These are phyloP conservation scores for Coemansia sp. DNA, from an alignment of 192 early-diverging fungal genomes.

Conservation along the genomic window DNA sequence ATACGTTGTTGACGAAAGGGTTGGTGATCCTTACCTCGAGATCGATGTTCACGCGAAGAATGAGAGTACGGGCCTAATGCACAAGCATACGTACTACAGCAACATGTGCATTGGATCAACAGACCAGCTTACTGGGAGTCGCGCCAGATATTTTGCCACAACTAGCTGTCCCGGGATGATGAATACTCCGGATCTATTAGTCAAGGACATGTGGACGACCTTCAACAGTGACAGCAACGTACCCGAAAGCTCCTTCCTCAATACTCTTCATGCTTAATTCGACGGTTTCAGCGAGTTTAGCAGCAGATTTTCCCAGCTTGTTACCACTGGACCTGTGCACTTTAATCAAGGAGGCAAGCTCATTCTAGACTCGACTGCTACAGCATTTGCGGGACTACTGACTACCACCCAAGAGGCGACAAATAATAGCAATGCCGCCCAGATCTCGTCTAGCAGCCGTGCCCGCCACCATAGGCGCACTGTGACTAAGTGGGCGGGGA, in stretches of 20 bases:
- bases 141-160: conserved; percentile 9
- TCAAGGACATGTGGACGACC: too few species aligned
- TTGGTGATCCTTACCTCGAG: not conserved
- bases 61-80: not conserved
- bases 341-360: not conserved
- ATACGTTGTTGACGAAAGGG: not conserved
- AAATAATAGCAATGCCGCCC: too few species aligned
- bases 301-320: not conserved
- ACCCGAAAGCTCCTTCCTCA: too few species aligned
- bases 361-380: not conserved
- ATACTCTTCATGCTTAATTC: too few species aligned
- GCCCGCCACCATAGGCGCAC: too few species aligned
- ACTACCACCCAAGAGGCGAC: too few species aligned
- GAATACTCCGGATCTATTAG: not conserved
- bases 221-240: too few species aligned
- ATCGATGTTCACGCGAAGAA: not conserved
- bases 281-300: too few species aligned
- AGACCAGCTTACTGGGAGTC: not conserved
- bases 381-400: too few species aligned
- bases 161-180: conserved; percentile 2
- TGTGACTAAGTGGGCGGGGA: too few species aligned
- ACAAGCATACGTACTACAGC: not conserved
- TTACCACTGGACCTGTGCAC: not conserved
- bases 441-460: too few species aligned
- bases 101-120: not conserved